Evolutionary conservation across 2,329 filamentous ascomycete genomes (phyloP), one percentile per base, ranked within the genome.

Genomic region (Curvularia sp.): DNA sequence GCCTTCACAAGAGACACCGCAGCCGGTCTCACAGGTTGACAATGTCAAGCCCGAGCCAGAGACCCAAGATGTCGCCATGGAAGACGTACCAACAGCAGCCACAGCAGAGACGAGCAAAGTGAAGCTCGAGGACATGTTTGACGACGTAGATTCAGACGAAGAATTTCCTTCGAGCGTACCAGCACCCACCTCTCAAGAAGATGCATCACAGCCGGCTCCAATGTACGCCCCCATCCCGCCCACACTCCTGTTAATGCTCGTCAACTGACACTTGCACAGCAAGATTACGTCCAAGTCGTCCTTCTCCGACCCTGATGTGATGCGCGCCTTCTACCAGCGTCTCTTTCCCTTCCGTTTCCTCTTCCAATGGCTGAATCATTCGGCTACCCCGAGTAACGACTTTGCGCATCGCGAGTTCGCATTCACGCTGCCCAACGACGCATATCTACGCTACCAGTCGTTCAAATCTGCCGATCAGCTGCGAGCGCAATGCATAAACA

Each of bases 301-400:
- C 41, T 78, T 69, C 41, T 90, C 87, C 38, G 92, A 97, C 67
- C 88, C 91, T 1, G 91, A 93, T 72, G 86, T 96, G 10, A 93
- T 98, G 87, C 87, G 91, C 69, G 91, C 90, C 64, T 99, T 97
- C 80, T 99, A 99, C 76, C 91, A 96, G 74, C 91, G 95, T 47
- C 83, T 99, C 36, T 98, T 98, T 70, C 95, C 95, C 4, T 99
- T 96, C 83, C 88, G 93, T 59, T 90, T 92, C 61, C 87, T 98
- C 19, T 99, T 97, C 79, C 93, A 97, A 77, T 99, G 95, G 95
- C 86, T 99, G 47, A 99, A 98, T 74, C 95, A 98, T 78, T 92
- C 91, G 53, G 89, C 92, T 6, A 88, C 88, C 6, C 93, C 95
- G 0, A 89, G 90, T 4, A 89, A 88, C 65, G 93, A 98, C 78